Evolutionary conservation across 2,329 filamentous ascomycete species (phyloP).

Genomic region (Colletotrichum paranaense): DNA sequence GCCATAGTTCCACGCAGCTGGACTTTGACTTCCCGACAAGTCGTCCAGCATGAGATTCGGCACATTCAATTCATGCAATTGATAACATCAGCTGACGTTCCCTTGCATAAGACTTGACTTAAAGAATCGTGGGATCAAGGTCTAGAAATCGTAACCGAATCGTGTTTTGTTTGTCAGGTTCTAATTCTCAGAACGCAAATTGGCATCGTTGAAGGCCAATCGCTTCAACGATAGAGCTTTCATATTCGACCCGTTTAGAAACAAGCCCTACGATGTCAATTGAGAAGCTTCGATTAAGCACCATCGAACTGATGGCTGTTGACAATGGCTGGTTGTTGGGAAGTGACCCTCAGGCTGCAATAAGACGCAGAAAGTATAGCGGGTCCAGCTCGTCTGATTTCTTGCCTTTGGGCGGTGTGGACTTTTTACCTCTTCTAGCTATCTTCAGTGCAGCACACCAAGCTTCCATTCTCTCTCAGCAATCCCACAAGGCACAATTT

Average conservation of each 20-base stretch:
- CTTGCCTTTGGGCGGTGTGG: slow-evolving; percentile 10
- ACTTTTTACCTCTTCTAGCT: slow-evolving; percentile 1
- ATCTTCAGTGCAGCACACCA: not conserved
- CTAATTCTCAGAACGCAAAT: not conserved
- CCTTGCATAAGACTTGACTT: not conserved
- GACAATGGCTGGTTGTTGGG: not conserved
- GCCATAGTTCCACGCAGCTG: not conserved
- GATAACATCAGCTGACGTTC: not conserved
- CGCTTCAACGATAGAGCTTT: too few relatives aligned
- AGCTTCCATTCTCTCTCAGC: not conserved
- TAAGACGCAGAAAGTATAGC: not conserved
- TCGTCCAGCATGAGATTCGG: not conserved
- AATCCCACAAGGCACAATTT: not conserved
- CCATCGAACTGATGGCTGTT: not conserved
- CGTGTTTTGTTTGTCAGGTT: not conserved
- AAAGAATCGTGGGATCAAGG: not conserved
- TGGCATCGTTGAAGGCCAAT: too few relatives aligned
- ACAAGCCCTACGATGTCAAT: too few relatives aligned
- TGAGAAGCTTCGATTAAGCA: too few relatives aligned
- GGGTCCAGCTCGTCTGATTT: not conserved
- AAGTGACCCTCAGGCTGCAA: not conserved
- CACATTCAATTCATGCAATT: not conserved
- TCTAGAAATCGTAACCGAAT: too few relatives aligned
- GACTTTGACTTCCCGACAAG: not conserved
- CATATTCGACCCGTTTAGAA: too few relatives aligned